Percentiles rank a stretch among this genome's conserved stretches.
Evolutionary conservation across 495 filamentous ascomycete species (phyloP).

Genomic region (Hyaloscypha hepaticicola): DNA sequence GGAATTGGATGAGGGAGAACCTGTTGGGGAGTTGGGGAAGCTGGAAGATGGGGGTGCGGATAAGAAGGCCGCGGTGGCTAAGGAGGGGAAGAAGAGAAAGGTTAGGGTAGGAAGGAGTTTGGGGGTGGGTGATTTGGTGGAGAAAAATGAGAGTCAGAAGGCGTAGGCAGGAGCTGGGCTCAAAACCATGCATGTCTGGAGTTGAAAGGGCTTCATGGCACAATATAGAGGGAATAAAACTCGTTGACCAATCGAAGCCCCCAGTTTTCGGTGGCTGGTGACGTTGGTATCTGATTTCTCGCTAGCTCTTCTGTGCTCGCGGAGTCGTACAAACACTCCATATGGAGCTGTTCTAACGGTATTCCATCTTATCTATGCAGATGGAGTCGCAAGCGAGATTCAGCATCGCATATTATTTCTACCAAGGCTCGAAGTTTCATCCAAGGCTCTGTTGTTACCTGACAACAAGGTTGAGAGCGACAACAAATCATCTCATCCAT

Average conservation of each 20-base stretch:
- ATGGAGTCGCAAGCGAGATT: too few relatives aligned
- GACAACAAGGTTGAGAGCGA: too few relatives aligned
- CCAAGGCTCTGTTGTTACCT: too few relatives aligned
- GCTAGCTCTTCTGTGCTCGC: too few relatives aligned
- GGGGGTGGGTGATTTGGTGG: constrained; percentile 33
- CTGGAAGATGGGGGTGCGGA: constrained; percentile 8
- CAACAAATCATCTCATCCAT: too few relatives aligned
- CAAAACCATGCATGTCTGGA: constrained; percentile 18
- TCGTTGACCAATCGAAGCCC: background rate
- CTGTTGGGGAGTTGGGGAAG: constrained; percentile 38
- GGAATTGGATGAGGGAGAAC: constrained; percentile 36
- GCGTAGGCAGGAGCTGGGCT: background rate
- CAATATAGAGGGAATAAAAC: constrained; percentile 12
- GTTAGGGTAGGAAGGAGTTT: constrained; percentile 31
- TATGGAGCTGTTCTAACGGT: too few relatives aligned
- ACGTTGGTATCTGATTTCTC: background rate
- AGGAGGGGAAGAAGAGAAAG: constrained; percentile 40
- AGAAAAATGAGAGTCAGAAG: constrained; percentile 36
- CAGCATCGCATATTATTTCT: too few relatives aligned
- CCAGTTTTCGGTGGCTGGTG: background rate
- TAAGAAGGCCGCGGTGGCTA: constrained; percentile 16
- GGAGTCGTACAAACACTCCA: too few relatives aligned
- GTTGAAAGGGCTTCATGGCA: constrained; percentile 9
- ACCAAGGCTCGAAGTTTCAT: too few relatives aligned
- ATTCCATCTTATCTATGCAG: too few relatives aligned